Evolutionary conservation across 2,329 filamentous ascomycete genomes (phyloP).

Genomic region (Cladosporium cucumerinum): DNA sequence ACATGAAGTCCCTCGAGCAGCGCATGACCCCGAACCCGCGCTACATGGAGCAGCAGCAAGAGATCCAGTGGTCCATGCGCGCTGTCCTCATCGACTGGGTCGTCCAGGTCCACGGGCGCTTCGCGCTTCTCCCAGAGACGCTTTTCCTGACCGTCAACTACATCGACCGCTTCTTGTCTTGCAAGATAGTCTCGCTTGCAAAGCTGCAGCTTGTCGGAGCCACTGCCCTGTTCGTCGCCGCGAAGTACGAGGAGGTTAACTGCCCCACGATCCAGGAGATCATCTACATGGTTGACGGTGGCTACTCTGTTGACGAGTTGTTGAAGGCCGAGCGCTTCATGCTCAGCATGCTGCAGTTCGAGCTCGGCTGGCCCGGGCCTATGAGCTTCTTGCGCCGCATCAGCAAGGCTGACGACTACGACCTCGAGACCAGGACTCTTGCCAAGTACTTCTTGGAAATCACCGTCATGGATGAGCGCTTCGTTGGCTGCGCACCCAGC

Average conservation of each 20-base stretch:
- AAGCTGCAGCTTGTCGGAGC: slow-evolving; percentile 96
- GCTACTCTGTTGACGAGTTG: slow-evolving; percentile 86
- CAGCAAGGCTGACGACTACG: slow-evolving; percentile 98
- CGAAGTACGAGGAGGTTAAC: slow-evolving; percentile 99
- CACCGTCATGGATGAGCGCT: slow-evolving; percentile 96
- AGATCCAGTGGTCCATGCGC: slow-evolving; percentile 99
- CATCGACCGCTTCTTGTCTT: slow-evolving; percentile 91
- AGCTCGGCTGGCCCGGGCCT: slow-evolving; percentile 95
- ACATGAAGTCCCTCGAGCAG: slow-evolving; percentile 86
- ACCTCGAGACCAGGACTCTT: slow-evolving; percentile 88
- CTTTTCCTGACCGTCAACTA: slow-evolving; percentile 94
- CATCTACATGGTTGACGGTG: slow-evolving; percentile 95
- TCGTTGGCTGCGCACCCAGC: slow-evolving; percentile 86
- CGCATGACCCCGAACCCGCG: slow-evolving; percentile 80
- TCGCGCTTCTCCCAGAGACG: slow-evolving; percentile 87
- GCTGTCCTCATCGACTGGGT: slow-evolving; percentile 97
- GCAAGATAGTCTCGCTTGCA: slow-evolving; percentile 89
- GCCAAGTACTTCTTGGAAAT: slow-evolving; percentile 98
- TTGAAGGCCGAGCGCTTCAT: slow-evolving; percentile 97
- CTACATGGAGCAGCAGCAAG: slow-evolving; percentile 97
- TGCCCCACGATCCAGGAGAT: slow-evolving; percentile 94
- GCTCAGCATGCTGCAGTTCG: slow-evolving; percentile 92
- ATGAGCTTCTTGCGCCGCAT: slow-evolving; percentile 97
- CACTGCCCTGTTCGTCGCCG: slow-evolving; percentile 90
- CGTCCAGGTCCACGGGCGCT: slow-evolving; percentile 90